Evolutionary conservation across 345 rosid genomes (phyloP).

Genomic region (Eucalyptus marginata): DNA sequence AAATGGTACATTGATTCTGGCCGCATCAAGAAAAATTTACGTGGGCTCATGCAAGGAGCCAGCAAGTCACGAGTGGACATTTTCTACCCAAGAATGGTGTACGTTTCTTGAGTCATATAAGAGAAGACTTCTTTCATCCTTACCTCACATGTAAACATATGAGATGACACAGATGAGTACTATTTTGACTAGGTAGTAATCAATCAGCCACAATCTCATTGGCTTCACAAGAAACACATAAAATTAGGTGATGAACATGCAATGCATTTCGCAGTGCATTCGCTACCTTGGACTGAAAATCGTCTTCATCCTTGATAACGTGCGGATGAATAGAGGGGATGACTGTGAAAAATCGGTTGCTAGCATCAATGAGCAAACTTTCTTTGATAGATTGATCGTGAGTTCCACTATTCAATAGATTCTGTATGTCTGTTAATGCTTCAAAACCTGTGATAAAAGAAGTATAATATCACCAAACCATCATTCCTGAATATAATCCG

Average conservation of each 20-base stretch:
- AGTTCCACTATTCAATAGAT: conserved; percentile 33
- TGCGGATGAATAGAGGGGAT: conserved; percentile 92
- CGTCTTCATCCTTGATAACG: conserved; percentile 74
- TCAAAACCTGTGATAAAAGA: conserved; percentile 58
- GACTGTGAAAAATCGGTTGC: conserved; percentile 90
- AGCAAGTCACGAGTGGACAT: neutral
- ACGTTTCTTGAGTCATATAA: neutral
- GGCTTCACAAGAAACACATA: neutral
- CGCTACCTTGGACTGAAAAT: conserved; percentile 78
- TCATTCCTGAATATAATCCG: neutral
- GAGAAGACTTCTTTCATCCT: neutral
- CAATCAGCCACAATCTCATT: neutral
- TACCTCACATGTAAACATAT: neutral
- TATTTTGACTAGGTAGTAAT: neutral
- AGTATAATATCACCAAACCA: neutral
- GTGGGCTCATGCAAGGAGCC: neutral
- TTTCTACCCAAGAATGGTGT: neutral
- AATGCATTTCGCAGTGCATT: neutral
- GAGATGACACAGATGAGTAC: neutral
- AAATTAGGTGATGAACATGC: neutral
- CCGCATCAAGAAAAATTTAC: neutral
- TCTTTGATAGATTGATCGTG: conserved; percentile 49
- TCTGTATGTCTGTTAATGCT: conserved; percentile 85
- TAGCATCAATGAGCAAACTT: conserved; percentile 78
- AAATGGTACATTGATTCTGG: neutral